These are phyloP conservation scores for Monotropa hypopitys DNA, from an alignment of 179 eudicot genomes.

Conservation along the genomic window DNA sequence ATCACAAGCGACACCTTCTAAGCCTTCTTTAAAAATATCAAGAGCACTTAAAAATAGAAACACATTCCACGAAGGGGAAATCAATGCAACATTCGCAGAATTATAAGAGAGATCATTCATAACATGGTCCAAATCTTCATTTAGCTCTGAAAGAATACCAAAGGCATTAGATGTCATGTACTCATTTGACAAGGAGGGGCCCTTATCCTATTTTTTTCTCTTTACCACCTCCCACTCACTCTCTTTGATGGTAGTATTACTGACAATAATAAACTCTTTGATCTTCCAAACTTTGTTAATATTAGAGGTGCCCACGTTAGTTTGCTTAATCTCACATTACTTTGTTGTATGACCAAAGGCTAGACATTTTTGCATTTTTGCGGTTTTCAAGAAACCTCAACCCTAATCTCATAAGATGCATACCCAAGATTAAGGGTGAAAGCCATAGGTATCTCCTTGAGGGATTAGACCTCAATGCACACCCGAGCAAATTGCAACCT, in stretches of 20 bases:
- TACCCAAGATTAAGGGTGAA: not conserved
- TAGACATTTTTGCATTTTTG: not conserved
- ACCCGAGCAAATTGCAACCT: not conserved
- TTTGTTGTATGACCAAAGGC: not conserved
- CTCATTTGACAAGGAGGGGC: not conserved
- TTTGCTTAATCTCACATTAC: too few species aligned
- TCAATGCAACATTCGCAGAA: not conserved
- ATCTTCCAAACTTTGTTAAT: not conserved
- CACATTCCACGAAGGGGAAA: not conserved
- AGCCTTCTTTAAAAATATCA: not conserved
- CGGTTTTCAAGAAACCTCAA: not conserved
- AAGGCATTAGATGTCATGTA: too few species aligned
- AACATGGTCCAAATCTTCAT: too few species aligned
- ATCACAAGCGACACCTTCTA: not conserved
- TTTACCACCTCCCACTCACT: not conserved
- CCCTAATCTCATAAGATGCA: not conserved
- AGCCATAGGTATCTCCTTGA: not conserved
- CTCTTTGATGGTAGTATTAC: not conserved
- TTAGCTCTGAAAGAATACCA: too few species aligned
- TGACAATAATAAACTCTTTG: not conserved
- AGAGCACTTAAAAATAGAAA: not conserved
- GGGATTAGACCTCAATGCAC: not conserved
- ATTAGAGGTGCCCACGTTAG: not conserved
- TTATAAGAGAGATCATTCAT: too few species aligned
- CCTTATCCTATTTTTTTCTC: not conserved